Evolutionary conservation across 2,329 filamentous ascomycete species (phyloP), one percentile per base, ranked within the genome.

Genomic region (Penicillium sp.): DNA sequence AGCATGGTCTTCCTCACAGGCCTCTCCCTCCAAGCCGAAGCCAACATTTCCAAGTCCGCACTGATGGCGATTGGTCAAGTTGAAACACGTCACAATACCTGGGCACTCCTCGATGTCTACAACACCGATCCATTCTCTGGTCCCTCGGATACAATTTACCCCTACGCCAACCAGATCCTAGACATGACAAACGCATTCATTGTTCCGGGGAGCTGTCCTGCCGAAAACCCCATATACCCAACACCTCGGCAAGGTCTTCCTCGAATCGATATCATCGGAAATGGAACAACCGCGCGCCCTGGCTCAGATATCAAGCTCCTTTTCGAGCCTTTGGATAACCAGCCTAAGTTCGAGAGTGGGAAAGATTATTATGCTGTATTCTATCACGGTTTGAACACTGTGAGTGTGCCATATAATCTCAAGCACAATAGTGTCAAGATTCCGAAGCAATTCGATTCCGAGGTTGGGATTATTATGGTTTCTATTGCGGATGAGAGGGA

Each of bases 21-120:
- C 2, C 51, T 56, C 10, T 28, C 42, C 41, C 44, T 47, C 34
- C 43, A 53, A 46, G 71, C 74, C 5, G 61, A 69, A 31, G 57
- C 65, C 2, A 59, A 67, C 15, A 47, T 62, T 1, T 71, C 71
- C 3, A 69, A 68, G 39, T 69, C 68, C 8, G 73, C 74, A 4
- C 65, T 78, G 51, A 58, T 34, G 31, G 31, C 31, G 13, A 34
- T 34, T 15, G 31, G 31, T 7, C 31, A 34, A 34, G 31, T 34
- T 13, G 31, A 34, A 34, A n/a, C 31, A n/a, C 31, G 31, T 6
- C 31, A 34, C 31, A 34, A 34, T 15, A n/a, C 13, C 31, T 34
- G 31, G 31, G 13, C 31, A 6, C 31, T 34, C 31, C 6, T 34
- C 13, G 31, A 34, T n/a, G 13, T 34, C 6, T 34, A 34, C 13